phyloP scores from a whole-genome alignment of 305 asterid genomes.

The Caryopteris hybrid region DNA sequence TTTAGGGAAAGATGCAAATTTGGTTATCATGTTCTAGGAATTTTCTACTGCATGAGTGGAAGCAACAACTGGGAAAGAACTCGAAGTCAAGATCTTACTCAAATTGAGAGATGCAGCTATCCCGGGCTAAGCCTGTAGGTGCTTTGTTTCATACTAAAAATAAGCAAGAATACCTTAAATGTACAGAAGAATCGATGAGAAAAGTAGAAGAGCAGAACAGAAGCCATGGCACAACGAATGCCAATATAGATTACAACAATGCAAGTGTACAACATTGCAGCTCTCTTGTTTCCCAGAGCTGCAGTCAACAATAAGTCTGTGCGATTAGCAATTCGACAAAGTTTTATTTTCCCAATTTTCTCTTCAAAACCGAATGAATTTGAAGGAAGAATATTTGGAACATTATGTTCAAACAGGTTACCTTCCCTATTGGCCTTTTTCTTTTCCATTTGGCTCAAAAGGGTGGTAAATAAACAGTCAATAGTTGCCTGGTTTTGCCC shows the following conservation, averaged over 20 bases:
- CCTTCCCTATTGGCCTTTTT: conserved; percentile 18
- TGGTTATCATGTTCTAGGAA: too few relatives aligned
- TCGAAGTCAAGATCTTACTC: too few relatives aligned
- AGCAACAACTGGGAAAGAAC: too few relatives aligned
- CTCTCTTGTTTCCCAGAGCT: neutral
- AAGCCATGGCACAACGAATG: neutral
- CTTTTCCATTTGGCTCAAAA: conserved; percentile 17
- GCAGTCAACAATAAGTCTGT: neutral
- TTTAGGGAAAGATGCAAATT: too few relatives aligned
- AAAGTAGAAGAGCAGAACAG: neutral
- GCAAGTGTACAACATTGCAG: neutral
- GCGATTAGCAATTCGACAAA: neutral
- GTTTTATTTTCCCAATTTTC: neutral
- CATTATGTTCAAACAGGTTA: conserved; percentile 1
- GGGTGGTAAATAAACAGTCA: conserved; percentile 24
- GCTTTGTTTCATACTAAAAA: too few relatives aligned
- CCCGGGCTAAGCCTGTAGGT: too few relatives aligned
- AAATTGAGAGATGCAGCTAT: too few relatives aligned
- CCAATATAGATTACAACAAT: neutral
- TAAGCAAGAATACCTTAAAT: too few relatives aligned
- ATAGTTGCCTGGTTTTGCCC: conserved; percentile 43
- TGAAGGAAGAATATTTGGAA: too few relatives aligned
- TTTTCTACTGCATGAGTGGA: too few relatives aligned
- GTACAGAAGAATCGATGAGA: too few relatives aligned
- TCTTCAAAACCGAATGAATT: neutral